These are phyloP conservation scores for Xylaria sp. DNA, from an alignment of 2,329 filamentous ascomycete genomes.

Conservation along the genomic window DNA sequence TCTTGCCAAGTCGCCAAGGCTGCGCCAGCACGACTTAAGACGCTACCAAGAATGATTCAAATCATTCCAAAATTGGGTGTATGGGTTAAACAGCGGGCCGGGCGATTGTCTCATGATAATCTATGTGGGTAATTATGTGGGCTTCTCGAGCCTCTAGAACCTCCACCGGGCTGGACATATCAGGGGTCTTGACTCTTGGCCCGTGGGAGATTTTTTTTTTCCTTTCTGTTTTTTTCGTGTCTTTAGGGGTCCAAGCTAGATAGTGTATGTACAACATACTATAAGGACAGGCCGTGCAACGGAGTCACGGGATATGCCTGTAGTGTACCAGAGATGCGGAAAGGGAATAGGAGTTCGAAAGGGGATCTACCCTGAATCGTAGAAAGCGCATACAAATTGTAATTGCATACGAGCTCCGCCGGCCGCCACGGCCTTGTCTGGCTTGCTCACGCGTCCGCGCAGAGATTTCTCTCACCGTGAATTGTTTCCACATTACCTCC, in stretches of 20 bases:
- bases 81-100: constrained; percentile 17
- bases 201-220: constrained; percentile 16
- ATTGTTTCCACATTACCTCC: constrained; percentile 8
- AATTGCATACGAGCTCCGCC: constrained; percentile 36
- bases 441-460: constrained; percentile 36
- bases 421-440: constrained; percentile 25
- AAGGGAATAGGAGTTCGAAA: constrained; percentile 6
- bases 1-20: constrained; percentile 20
- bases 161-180: constrained; percentile 23
- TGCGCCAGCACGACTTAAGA: constrained; percentile 15
- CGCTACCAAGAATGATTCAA: constrained; percentile 23
- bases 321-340: background rate
- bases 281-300: constrained; percentile 11
- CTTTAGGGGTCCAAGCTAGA: constrained; percentile 24
- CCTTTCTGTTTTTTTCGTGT: constrained; percentile 2
- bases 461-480: constrained; percentile 33
- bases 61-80: constrained; percentile 32
- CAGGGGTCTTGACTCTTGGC: constrained; percentile 27
- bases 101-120: constrained; percentile 31
- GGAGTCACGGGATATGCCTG: constrained; percentile 17
- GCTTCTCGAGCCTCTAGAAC: constrained; percentile 34
- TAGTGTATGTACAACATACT: background rate
- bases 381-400: constrained; percentile 25
- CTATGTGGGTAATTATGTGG: constrained; percentile 29
- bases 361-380: constrained; percentile 30